These are phyloP conservation scores for Lentithecium fluviatile DNA, from an alignment of 495 filamentous ascomycete genomes.

Conservation along the genomic window DNA sequence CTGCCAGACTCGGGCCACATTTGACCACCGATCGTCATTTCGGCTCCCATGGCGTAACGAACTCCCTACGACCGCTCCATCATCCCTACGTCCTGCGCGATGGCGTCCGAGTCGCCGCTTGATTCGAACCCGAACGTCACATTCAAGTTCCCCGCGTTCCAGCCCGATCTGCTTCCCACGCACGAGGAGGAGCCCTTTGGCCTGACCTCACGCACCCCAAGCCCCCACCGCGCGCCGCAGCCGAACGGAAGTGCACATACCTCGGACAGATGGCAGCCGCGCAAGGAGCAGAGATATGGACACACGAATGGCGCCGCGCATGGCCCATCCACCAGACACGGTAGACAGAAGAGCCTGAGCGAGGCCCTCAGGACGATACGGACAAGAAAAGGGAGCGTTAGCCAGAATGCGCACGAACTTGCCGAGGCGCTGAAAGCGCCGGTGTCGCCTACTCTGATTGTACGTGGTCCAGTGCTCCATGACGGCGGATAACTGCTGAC, in stretches of 20 bases:
- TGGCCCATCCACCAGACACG: conserved; percentile 48
- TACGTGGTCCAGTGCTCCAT: conserved; percentile 51
- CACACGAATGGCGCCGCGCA: conserved; percentile 52
- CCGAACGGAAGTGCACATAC: conserved; percentile 20
- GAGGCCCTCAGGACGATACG: conserved; percentile 81
- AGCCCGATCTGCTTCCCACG: conserved; percentile 34
- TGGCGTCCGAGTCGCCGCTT: conserved; percentile 29
- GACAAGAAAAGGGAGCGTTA: conserved; percentile 74
- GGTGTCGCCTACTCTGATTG: conserved; percentile 80
- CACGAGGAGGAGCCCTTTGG: conserved; percentile 31
- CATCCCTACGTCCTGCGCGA: conserved; percentile 17
- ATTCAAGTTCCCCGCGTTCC: conserved; percentile 38
- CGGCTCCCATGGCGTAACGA: conserved; percentile 24
- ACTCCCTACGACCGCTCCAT: conserved; percentile 1
- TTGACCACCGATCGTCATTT: neutral
- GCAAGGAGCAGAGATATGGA: conserved; percentile 50
- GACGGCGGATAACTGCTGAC: conserved; percentile 13
- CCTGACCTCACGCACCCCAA: conserved; percentile 26
- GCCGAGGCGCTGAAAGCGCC: conserved; percentile 88
- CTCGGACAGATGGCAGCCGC: conserved; percentile 50
- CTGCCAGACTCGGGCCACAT: neutral
- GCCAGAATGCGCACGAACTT: conserved; percentile 89
- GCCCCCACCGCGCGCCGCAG: conserved; percentile 15
- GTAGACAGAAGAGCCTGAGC: conserved; percentile 76
- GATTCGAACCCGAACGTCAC: conserved; percentile 23